Evolutionary conservation across 768 basidiomycete species (phyloP), one percentile per base, ranked within the genome.

Genomic region (Russula ochroleuca): DNA sequence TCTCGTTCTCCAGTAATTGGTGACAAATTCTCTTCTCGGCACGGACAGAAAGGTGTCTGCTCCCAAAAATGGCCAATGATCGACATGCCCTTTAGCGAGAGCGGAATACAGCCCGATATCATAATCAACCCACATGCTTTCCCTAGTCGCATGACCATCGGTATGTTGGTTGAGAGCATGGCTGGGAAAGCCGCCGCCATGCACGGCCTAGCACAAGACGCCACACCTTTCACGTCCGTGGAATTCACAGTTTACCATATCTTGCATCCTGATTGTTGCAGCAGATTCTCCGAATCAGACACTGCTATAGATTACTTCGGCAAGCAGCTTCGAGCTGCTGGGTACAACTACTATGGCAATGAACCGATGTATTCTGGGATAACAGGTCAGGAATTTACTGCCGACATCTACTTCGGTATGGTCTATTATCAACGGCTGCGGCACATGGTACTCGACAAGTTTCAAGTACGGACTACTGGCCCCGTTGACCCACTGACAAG

Each of bases 361-460:
- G 97, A 99, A 74, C 95, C 97, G 6, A 99, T 99, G 97, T 99
- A 99, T 75, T 98, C 96, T 61, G 97, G 97, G 25, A 97, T 99
- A 73, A 98, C 97, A 8, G 97, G 97, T 17, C 85, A 98, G 75
- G 97, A 99, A 77, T 99, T 99, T 75, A 88, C 91, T 47, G 97
- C 97, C 8, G 97, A 99, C 74, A 99, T 99, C 71, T 99, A 98
- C 76, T 84, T 98, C 67, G 97, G 97, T 21, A 88, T 98, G 43
- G 96, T 99, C 61, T 99, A 98, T 78, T 99, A 99, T 75, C 97
- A 99, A 73, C 89, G 97, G 58, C 81, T 99, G 62, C 88, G 97
- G 69, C 97, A 99, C 81, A 98, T 99, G 97, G 97, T 99, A 62
- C 81, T 96, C 67, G 97, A 99, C 80, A 99, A 99, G 77, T 99